phyloP scores from a whole-genome alignment of 768 basidiomycete genomes.

The Lactarius tabidus region DNA sequence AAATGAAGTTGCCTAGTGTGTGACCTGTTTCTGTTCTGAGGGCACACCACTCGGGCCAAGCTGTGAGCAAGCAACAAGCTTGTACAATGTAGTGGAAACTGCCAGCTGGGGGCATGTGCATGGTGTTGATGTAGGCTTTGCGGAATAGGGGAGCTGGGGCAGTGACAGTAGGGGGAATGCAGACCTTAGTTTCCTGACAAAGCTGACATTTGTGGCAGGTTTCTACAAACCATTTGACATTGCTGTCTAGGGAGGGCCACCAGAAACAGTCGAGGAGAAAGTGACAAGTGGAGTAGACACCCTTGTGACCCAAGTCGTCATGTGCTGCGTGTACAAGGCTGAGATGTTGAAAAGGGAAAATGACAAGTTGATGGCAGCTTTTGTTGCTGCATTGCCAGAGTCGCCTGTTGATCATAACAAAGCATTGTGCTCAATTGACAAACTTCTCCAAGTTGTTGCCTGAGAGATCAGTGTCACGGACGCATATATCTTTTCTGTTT shows the following conservation, averaged over 20 bases:
- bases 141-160: conserved; percentile 20
- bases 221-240: conserved; percentile 21
- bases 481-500: too few relatives aligned
- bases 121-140: conserved; percentile 35
- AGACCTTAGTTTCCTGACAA: background rate
- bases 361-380: conserved; percentile 25
- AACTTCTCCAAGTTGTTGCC: too few relatives aligned
- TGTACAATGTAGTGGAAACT: background rate
- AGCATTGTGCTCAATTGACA: too few relatives aligned
- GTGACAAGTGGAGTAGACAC: conserved; percentile 11
- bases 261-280: conserved; percentile 16
- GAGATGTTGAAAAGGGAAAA: conserved; percentile 6
- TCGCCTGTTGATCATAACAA: background rate
- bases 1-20: background rate
- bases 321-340: conserved; percentile 17
- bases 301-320: conserved; percentile 21
- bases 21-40: too few relatives aligned
- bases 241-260: background rate
- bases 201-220: background rate
- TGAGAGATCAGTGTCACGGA: too few relatives aligned
- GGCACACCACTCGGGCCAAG: too few relatives aligned
- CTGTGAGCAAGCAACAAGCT: background rate
- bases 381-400: background rate
- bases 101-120: conserved; percentile 37
- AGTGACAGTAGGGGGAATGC: background rate